Evolutionary conservation across 2,329 filamentous ascomycete species (phyloP), one percentile per base, ranked within the genome.

Genomic region (Trichoderma breve): DNA sequence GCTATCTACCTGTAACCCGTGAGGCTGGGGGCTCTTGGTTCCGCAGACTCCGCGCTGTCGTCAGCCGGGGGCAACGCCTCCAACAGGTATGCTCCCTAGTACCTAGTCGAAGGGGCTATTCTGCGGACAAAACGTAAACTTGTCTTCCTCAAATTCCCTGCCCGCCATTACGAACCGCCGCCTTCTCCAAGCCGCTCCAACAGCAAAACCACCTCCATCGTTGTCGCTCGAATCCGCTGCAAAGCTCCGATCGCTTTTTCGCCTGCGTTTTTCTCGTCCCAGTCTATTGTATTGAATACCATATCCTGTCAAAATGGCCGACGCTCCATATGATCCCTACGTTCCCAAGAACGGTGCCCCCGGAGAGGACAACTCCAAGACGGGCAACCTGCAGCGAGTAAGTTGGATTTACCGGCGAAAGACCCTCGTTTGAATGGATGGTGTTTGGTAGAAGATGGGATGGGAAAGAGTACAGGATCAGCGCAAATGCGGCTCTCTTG

Each of bases 311-410:
- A 83, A 75, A 77, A 89, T 89, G 87, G 83, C 87, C 76, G 84
- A 88, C 72, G 84, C 87, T 80, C 93, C 93, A 76, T 97, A 97
- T 84, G 93, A 97, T 84, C 93, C 93, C 75, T 97, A 96, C 85
- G 95, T 95, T 82, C 93, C 93, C 80, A 89, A 88, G 81, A 90
- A 90, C 83, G 90, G 90, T 82, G 86, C 87, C 15, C 14, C 36
- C 36, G 36, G 36, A 15, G 36, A 39, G 36, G 60, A 39, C 6
- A n/a, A 32, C 47, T 43, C 57, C 43, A 55, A 63, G 21, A 53
- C 71, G 8, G 61, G 34, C 57, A 43, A 32, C 24, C 47, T 70
- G 36, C 72, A 72, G 39, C 18, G 39, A 26, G 63, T 68, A 71
- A 71, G 61, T 65, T 36, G 24, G 11, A 28, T 18, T 68, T 32